phyloP scores from a whole-genome alignment of 1,139 yeast species.

The Debaryomycetaceae sp. region DNA sequence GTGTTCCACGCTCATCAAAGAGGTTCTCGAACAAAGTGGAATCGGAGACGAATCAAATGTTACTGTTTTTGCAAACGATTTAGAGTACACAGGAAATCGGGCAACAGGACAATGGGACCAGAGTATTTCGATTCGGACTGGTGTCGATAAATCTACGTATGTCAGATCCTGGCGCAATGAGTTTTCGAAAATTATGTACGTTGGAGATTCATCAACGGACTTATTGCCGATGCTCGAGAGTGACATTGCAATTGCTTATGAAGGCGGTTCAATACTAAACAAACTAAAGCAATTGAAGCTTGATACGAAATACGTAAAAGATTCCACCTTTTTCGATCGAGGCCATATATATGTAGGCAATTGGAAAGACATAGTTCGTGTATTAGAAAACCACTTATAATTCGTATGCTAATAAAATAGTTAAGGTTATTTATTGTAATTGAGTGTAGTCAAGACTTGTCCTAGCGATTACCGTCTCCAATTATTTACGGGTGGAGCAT shows the following conservation, averaged over 20 bases:
- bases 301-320: slow-evolving; percentile 1
- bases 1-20: slow-evolving; percentile 51
- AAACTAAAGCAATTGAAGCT: slow-evolving; percentile 7
- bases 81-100: slow-evolving; percentile 35
- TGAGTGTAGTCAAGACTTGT: not conserved
- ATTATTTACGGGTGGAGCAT: slow-evolving; percentile 24
- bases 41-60: slow-evolving; percentile 17
- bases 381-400: not conserved
- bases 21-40: slow-evolving; percentile 34
- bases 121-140: slow-evolving; percentile 43
- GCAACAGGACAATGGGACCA: slow-evolving; percentile 40
- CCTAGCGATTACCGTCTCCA: slow-evolving; percentile 26
- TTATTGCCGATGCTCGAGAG: slow-evolving; percentile 50
- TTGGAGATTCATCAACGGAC: slow-evolving; percentile 71
- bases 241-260: slow-evolving; percentile 48
- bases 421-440: not conserved
- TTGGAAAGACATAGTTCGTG: slow-evolving; percentile 10
- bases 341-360: slow-evolving; percentile 9
- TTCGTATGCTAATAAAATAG: not conserved
- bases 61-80: slow-evolving; percentile 46
- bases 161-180: slow-evolving; percentile 18
- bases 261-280: slow-evolving; percentile 20
- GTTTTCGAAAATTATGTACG: slow-evolving; percentile 32
- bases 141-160: slow-evolving; percentile 48
- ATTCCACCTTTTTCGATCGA: not conserved